Evolutionary conservation across 2,329 filamentous ascomycete species (phyloP).

Genomic region (Chalaropsis ovoidea): DNA sequence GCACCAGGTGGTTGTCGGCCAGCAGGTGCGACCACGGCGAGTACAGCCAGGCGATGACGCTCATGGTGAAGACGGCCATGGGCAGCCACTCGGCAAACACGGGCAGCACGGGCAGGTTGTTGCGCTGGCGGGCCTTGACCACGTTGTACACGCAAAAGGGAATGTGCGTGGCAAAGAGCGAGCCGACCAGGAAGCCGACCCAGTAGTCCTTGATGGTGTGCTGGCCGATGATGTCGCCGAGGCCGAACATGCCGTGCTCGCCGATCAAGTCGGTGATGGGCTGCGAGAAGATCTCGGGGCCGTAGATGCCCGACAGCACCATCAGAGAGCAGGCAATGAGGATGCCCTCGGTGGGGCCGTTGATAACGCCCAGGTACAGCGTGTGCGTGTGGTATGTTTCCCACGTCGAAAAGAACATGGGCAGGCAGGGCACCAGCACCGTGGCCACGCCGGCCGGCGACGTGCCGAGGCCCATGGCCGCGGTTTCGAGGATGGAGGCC

Average conservation of each 20-base stretch:
- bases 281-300: constrained; percentile 75
- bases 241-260: constrained; percentile 38
- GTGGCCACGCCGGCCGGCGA: constrained; percentile 82
- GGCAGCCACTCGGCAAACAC: constrained; percentile 92
- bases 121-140: constrained; percentile 58
- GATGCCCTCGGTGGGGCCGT: constrained; percentile 90
- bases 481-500: constrained; percentile 79
- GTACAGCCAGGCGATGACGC: constrained; percentile 74
- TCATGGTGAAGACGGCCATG: constrained; percentile 68
- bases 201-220: constrained; percentile 79
- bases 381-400: constrained; percentile 99
- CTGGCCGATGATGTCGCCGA: constrained; percentile 53
- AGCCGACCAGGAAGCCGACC: constrained; percentile 59
- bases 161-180: constrained; percentile 63
- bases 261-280: constrained; percentile 62
- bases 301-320: constrained; percentile 76
- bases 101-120: constrained; percentile 64
- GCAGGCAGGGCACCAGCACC: constrained; percentile 77
- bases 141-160: constrained; percentile 89
- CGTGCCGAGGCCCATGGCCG: constrained; percentile 82
- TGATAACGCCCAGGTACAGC: constrained; percentile 89
- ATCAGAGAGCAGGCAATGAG: constrained; percentile 81
- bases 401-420: constrained; percentile 99
- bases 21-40: constrained; percentile 78
- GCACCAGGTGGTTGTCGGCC: constrained; percentile 72